phyloP scores from a whole-genome alignment of 78 protist genomes.

The Monocercomonoides exilis region DNA sequence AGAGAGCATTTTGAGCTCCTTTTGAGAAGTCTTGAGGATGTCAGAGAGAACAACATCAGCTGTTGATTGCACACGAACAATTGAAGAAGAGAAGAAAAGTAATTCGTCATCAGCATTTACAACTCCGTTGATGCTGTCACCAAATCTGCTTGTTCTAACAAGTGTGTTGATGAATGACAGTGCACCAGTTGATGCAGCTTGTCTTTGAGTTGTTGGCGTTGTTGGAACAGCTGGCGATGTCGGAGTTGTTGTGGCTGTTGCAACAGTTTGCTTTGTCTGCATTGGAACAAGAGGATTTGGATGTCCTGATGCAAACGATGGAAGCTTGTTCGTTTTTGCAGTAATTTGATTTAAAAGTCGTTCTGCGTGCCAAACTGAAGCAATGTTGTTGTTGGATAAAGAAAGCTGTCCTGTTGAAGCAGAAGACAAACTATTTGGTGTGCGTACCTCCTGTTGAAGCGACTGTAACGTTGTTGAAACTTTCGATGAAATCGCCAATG shows the following conservation, averaged over 20 bases:
- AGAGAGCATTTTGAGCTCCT: neutral
- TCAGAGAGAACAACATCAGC: neutral
- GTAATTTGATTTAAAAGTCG: neutral
- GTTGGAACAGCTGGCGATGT: neutral
- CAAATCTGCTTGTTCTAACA: neutral
- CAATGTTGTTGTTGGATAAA: no score
- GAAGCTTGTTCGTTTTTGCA: neutral
- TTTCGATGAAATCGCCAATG: neutral
- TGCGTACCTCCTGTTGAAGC: no score
- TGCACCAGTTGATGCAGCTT: no score
- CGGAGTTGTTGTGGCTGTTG: neutral
- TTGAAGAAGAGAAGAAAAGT: neutral
- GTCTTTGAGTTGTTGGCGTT: neutral
- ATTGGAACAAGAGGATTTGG: no score
- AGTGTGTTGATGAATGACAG: neutral
- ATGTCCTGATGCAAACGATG: no score
- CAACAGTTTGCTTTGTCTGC: no score
- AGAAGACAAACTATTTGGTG: no score
- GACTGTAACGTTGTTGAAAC: no score
- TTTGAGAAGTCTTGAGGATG: neutral
- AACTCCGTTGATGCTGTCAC: neutral
- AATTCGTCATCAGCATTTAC: neutral
- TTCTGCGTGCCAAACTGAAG: no score
- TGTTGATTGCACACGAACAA: neutral
- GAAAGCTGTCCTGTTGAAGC: no score